These are phyloP conservation scores for Penicillium sp. DNA, from an alignment of 2,329 filamentous ascomycete genomes.

Conservation along the genomic window DNA sequence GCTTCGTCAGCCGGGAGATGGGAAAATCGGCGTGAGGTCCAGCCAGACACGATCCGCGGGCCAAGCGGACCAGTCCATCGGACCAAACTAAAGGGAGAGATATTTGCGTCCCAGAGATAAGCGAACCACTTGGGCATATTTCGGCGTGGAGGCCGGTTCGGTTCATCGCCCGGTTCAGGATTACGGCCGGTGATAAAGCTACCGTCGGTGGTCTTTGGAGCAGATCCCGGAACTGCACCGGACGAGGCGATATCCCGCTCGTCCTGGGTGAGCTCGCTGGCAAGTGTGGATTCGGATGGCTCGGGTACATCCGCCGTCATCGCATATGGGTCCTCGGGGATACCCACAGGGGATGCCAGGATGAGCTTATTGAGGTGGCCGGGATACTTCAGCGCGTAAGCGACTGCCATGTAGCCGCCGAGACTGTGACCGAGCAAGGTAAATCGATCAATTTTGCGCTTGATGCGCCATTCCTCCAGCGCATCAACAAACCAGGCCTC, in stretches of 20 bases:
- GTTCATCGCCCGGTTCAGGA: constrained; percentile 36
- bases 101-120: constrained; percentile 96
- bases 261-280: constrained; percentile 80
- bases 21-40: constrained; percentile 91
- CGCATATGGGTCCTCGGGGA: constrained; percentile 93
- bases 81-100: constrained; percentile 91
- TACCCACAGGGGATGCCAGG: constrained; percentile 89
- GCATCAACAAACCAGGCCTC: constrained; percentile 97
- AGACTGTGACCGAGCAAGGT: constrained; percentile 92
- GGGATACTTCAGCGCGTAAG: constrained; percentile 95
- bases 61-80: constrained; percentile 88
- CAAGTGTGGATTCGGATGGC: constrained; percentile 72
- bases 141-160: constrained; percentile 59
- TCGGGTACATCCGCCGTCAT: constrained; percentile 81
- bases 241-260: constrained; percentile 56
- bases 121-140: constrained; percentile 84
- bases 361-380: constrained; percentile 95
- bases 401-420: constrained; percentile 92
- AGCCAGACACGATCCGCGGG: constrained; percentile 89
- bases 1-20: constrained; percentile 82
- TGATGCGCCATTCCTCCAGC: constrained; percentile 91
- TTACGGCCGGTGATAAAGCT: constrained; percentile 59
- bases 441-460: constrained; percentile 88
- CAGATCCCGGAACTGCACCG: constrained; percentile 29
- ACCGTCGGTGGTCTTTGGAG: constrained; percentile 55